A percentile compares a stretch with the other conserved stretches of the same genome.
These are phyloP conservation scores for Magnolia kwangsiensis DNA, from an alignment of 164 flowering plant genomes.

Conservation along the genomic window DNA sequence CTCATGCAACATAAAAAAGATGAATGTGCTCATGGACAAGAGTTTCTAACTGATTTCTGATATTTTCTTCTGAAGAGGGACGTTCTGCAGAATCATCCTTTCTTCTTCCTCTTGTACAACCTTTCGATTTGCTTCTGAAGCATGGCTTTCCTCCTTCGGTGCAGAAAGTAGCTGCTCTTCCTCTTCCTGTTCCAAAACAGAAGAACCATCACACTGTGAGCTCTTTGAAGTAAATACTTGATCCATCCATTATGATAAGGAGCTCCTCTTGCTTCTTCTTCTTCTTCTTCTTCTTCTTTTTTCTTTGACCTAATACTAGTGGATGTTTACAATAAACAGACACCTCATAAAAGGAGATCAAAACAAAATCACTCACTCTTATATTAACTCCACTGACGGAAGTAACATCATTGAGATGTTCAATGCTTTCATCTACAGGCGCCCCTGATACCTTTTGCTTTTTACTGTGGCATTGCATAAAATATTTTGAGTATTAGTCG, in stretches of 20 bases:
- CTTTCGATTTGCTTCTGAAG: conserved; percentile 80
- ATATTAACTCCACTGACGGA: conserved; percentile 96
- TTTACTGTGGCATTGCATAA: conserved; percentile 45
- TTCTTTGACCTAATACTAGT: no score
- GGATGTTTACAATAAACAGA: neutral
- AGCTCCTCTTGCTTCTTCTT: neutral
- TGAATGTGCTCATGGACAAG: neutral
- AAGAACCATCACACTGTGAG: neutral
- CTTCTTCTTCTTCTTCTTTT: neutral
- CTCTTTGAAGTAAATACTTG: neutral
- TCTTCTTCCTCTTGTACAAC: conserved; percentile 97
- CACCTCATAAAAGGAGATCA: neutral
- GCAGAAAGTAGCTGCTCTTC: conserved; percentile 89
- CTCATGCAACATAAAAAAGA: no score
- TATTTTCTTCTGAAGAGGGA: conserved; percentile 74
- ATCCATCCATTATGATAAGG: neutral
- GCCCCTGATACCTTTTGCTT: conserved; percentile 87
- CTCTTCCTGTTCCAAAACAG: conserved; percentile 60
- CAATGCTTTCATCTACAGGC: conserved; percentile 81
- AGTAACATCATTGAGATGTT: conserved; percentile 98
- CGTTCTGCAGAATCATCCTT: conserved; percentile 69
- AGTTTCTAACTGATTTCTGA: conserved; percentile 53
- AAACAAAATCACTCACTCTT: conserved; percentile 45
- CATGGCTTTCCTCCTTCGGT: conserved; percentile 77
- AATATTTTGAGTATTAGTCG: neutral